Base-by-base conservation (phyloP, 2,329 filamentous ascomycete genomes). In the Waltergamsia citrina region DNA sequence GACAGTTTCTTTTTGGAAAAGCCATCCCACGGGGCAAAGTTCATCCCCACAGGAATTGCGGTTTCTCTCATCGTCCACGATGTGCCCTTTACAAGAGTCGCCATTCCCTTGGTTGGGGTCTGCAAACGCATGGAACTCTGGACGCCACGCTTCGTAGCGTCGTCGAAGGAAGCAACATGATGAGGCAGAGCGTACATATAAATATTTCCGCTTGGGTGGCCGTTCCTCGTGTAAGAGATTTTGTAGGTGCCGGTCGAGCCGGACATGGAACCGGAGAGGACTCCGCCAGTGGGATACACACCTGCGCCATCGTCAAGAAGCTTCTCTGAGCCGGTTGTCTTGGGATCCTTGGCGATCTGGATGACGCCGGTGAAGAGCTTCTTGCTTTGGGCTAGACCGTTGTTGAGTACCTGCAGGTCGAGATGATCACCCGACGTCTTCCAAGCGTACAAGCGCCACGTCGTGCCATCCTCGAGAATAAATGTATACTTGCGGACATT, bases 121-220 rank as follows among this genome's bases (percentile, higher is more conserved):
- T 80, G 73, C 33, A 96, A 62, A 41, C 72, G 65, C 3, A 92
- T 53, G 5, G 62, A n/a, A n/a, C n/a, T 71, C 9, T 65, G 62
- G 19, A 63, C 60, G 9, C 59, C 60, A 6, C 74, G 75, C 17
- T 44, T 48, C 3, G 71, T 76, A 1, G 56, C 56, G 1, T 54
- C 45, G 43, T 85, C 74, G 40, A 96, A 88, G 0, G 84, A 85
- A 21, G 76, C 63, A 4, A 85, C 53, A 43, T 96, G 92, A 54
- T 96, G 90, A 16, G 88, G 86, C 31, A 96, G 62, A 12, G 84
- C 85, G 52, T 83, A 95, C 78, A 94, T 92, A 41, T 90, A 65
- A 15, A 94, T 63, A 38, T 65, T 71, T n/a, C 71, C 63, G 7
- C 61, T 54, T n/a, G 65, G 51, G 21, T 75, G 63, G 6, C 88